These are phyloP conservation scores for Limnomonas spitsbergensis DNA, from an alignment of 139 green algal species.

Conservation along the genomic window DNA sequence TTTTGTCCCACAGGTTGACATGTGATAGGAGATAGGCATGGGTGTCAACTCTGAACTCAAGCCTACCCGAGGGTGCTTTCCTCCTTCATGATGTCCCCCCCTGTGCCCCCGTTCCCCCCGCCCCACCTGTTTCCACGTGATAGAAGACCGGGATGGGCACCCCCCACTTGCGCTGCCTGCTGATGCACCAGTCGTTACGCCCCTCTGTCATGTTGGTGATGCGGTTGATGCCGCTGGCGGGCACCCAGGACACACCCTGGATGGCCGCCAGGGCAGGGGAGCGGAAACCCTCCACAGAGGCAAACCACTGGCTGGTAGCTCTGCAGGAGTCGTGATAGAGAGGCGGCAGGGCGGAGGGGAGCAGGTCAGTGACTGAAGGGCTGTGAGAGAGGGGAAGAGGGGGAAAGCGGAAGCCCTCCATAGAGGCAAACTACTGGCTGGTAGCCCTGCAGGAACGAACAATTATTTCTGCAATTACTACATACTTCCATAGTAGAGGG, in stretches of 20 bases:
- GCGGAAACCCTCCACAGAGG: constrained; percentile 85
- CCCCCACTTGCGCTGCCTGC: constrained; percentile 93
- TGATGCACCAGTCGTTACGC: constrained; percentile 97
- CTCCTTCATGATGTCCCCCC: too few relatives aligned
- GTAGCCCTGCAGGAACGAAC: constrained; percentile 80
- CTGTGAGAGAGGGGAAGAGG: too few relatives aligned
- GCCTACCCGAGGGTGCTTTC: too few relatives aligned
- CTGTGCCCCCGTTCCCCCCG: background rate
- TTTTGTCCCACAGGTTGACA: background rate
- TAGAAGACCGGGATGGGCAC: constrained; percentile 99
- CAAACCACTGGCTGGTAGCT: constrained; percentile 90
- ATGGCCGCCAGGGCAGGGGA: constrained; percentile 79
- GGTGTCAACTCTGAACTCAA: background rate
- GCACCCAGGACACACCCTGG: constrained; percentile 79
- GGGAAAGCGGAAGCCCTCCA: constrained; percentile 79
- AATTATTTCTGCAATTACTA: too few relatives aligned
- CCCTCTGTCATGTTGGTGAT: constrained; percentile 89
- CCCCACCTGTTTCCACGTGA: constrained; percentile 59
- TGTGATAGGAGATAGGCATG: background rate
- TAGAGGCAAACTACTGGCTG: constrained; percentile 82
- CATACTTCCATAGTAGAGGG: too few relatives aligned
- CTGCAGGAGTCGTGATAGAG: constrained; percentile 30
- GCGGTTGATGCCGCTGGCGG: constrained; percentile 66
- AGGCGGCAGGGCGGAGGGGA: background rate
- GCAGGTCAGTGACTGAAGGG: too few relatives aligned